Conservation (phyloP, 2,329 filamentous ascomycete species). For the Hymenoscyphus fraxineus region DNA sequence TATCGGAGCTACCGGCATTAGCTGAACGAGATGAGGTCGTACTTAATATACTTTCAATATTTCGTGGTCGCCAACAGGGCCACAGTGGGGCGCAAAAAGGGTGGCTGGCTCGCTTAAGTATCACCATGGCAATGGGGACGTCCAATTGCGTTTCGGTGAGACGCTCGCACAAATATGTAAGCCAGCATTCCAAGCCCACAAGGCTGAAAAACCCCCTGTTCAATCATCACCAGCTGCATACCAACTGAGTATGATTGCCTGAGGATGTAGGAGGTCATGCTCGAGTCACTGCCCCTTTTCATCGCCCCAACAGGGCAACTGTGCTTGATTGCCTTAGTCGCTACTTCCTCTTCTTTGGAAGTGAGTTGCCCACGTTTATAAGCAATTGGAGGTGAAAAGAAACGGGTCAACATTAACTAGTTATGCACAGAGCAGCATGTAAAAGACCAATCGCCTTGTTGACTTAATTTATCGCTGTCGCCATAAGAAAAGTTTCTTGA, state of each 20-base stretch:
- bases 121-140: not conserved
- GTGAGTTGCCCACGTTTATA: no score
- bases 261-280: not conserved
- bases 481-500: no score
- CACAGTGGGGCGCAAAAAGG: not conserved
- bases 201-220: not conserved
- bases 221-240: no score
- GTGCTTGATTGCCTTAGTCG: no score
- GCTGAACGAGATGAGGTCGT: not conserved
- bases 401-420: no score
- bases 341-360: no score
- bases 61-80: not conserved
- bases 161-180: not conserved
- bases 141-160: not conserved
- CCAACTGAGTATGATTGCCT: not conserved
- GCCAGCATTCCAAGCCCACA: not conserved
- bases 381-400: no score
- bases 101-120: not conserved
- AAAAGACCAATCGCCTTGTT: no score
- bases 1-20: not conserved
- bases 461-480: no score
- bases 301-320: no score
- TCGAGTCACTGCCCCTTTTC: not conserved
- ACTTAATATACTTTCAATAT: not conserved
- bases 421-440: no score